A percentile compares a stretch with the other conserved stretches of the same genome.
Evolutionary conservation across 148 eudicot species (phyloP).

Genomic region (Hydrangea macrophylla): DNA sequence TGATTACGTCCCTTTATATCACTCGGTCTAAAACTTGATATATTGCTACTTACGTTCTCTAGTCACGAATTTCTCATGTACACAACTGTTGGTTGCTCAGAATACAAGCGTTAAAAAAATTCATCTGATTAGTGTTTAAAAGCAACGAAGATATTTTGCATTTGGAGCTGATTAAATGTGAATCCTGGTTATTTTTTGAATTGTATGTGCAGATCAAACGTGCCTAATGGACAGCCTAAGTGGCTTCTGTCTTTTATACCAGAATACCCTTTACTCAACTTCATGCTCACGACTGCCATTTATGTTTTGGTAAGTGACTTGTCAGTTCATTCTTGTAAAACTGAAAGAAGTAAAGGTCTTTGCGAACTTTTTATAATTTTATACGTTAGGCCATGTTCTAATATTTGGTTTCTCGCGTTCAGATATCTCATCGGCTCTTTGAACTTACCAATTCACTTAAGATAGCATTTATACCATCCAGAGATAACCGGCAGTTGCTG

Average conservation of each 20-base stretch:
- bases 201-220: slow-evolving; percentile 58
- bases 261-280: slow-evolving; percentile 88
- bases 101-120: not conserved
- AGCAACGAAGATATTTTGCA: not conserved
- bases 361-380: not conserved
- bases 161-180: not conserved
- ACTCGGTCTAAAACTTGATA: not conserved
- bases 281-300: slow-evolving; percentile 88
- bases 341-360: not conserved
- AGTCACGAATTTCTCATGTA: not conserved
- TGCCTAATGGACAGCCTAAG: slow-evolving; percentile 98
- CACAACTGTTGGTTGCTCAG: not conserved
- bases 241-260: slow-evolving; percentile 89
- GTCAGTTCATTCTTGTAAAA: not conserved
- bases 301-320: slow-evolving; percentile 65
- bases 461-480: slow-evolving; percentile 77
- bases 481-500: slow-evolving; percentile 69
- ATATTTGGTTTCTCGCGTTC: slow-evolving; percentile 26
- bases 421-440: slow-evolving; percentile 84
- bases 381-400: not conserved
- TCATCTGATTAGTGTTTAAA: not conserved
- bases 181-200: not conserved
- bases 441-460: slow-evolving; percentile 82
- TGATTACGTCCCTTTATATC: too few species aligned
- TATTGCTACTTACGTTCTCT: not conserved